phyloP scores from a whole-genome alignment of 345 rosid genomes.

The Adansonia digitata region DNA sequence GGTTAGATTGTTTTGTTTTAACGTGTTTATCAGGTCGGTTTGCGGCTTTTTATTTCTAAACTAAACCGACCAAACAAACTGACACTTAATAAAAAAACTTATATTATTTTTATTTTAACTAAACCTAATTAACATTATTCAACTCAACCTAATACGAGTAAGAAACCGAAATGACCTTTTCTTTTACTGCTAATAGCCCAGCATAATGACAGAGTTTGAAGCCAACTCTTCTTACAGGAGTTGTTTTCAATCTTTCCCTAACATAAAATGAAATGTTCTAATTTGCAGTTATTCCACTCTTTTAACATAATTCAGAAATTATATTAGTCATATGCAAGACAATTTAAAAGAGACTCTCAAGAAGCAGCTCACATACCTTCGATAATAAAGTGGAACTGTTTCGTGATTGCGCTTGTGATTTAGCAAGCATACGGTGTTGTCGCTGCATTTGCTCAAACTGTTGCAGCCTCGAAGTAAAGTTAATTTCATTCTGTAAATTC shows the following conservation, averaged over 20 bases:
- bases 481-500: constrained; percentile 64
- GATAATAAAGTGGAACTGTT: constrained; percentile 37
- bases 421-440: constrained; percentile 70
- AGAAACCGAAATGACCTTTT: too few relatives aligned
- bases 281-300: background rate
- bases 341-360: constrained; percentile 5
- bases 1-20: too few relatives aligned
- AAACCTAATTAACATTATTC: too few relatives aligned
- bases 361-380: constrained; percentile 36
- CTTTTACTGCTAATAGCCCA: too few relatives aligned
- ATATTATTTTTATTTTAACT: too few relatives aligned
- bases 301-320: background rate
- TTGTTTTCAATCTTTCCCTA: background rate
- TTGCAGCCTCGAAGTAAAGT: constrained; percentile 62
- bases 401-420: constrained; percentile 42
- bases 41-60: too few relatives aligned
- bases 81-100: too few relatives aligned
- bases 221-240: too few relatives aligned
- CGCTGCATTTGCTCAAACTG: constrained; percentile 83
- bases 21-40: too few relatives aligned
- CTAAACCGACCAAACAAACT: too few relatives aligned
- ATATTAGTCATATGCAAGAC: background rate
- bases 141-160: too few relatives aligned
- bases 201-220: too few relatives aligned
- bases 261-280: background rate